Base-by-base conservation (phyloP, 805 yeast genomes). In the Sugiyamaella smithiae region DNA sequence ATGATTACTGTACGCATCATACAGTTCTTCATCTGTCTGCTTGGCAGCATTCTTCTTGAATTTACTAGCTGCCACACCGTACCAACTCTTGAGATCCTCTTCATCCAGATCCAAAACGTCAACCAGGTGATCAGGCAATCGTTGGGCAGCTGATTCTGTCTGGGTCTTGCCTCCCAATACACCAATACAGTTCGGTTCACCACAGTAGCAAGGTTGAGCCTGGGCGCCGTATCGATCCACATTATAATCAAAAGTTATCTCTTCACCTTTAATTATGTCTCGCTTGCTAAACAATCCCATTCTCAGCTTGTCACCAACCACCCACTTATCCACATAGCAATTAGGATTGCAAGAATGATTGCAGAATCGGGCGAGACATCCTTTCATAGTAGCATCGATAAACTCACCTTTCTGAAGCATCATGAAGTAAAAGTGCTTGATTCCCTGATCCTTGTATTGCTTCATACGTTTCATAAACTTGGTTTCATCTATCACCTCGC, bases 111-210 rank as follows among this genome's bases (percentile, higher is more conserved):
- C 96, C 41, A 93, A 73, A 0, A 97, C 97, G 53, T 86, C 95
- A 7, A 93, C 81, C 29, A 85, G 76, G 20, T 81, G 78, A 54
- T 87, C 91, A 1, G 98, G 97, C 43, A 91, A 73, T 49, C 88
- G 69, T 33, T 87, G 75, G 0, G 91, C 91, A 26, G 91, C 86
- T 3, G 50, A n/a, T 57, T 89, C 96, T 1, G 98, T 89, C 69
- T 93, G 99, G 2, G 96, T 91, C 67, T 89, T 90, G 43, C 99
- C 99, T 56, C 98, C 99, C 72, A 91, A 80, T 56, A 85, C 84
- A 28, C 97, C 96, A 37, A 88, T 76, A 75, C 99, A 91, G 67
- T 88, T 90, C 24, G 85, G 74, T 56, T 89, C 95, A 2, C 95
- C 97, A 70, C 99, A 91, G 67, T 85, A 86, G 68, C 99, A 91